A percentile compares a stretch with the other conserved stretches of the same genome.
Evolutionary conservation across 208 protist species (phyloP).

Genomic region (Leishmania martiniquensis): DNA sequence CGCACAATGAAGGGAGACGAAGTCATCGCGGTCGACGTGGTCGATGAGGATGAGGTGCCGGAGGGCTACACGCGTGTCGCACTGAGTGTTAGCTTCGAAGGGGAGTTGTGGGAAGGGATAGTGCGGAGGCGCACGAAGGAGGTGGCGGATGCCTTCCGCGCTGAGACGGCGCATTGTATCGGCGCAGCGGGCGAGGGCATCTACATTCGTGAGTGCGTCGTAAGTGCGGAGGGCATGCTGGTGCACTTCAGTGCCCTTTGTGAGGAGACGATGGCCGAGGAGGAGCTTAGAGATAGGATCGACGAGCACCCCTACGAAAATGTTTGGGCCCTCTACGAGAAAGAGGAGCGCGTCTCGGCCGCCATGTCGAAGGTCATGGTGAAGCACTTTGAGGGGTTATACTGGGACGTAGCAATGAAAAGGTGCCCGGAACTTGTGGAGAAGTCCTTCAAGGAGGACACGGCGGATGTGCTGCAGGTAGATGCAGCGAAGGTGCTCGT

Average conservation of each 20-base stretch:
- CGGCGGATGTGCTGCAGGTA: constrained; percentile 40
- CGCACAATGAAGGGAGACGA: background rate
- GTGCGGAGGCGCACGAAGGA: constrained; percentile 22
- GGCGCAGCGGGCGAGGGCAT: constrained; percentile 26
- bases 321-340: constrained; percentile 37
- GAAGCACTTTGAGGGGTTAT: constrained; percentile 46
- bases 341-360: constrained; percentile 18
- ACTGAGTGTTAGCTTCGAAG: constrained; percentile 57
- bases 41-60: constrained; percentile 20
- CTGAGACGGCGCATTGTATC: constrained; percentile 38
- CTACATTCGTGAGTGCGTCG: constrained; percentile 29
- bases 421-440: constrained; percentile 24
- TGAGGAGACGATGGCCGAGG: constrained; percentile 1
- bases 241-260: constrained; percentile 20
- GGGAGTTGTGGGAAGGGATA: constrained; percentile 39
- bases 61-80: constrained; percentile 20
- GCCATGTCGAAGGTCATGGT: constrained; percentile 14
- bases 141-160: constrained; percentile 39
- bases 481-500: constrained; percentile 23
- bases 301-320: constrained; percentile 33
- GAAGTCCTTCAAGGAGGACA: constrained; percentile 43
- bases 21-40: constrained; percentile 16
- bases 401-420: constrained; percentile 47
- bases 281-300: constrained; percentile 8
- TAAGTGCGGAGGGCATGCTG: constrained; percentile 21